Evolutionary conservation across 768 basidiomycete species (phyloP), one percentile per base, ranked within the genome.

Genomic region (Dentipellis sp.): DNA sequence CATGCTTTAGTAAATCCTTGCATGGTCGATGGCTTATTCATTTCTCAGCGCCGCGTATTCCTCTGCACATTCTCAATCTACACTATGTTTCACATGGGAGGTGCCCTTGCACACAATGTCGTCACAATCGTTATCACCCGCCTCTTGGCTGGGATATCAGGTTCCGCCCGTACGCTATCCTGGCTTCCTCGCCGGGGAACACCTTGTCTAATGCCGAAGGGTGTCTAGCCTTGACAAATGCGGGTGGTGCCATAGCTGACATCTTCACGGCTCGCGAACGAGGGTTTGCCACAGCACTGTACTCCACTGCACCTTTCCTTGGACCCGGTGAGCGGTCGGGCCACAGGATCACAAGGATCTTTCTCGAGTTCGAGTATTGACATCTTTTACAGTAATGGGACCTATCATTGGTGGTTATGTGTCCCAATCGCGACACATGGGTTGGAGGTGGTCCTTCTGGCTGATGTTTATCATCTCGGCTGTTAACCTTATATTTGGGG

Each of bases 321-420:
- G 80, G 79, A 12, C 81, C 80, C 65, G 77, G 78, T 80, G 62
- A 36, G 67, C 50, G 38, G 29, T 19, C 36, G 29, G 29, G 23
- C 21, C 49, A 21, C 52, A 40, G n/a, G 10, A 16, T 51, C 29
- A 29, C 29, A 29, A 29, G 29, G 29, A 3, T 6, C 3, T 29
- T 3, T 29, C 29, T 3, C 6, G 29, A 29, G 6, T 29, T 29
- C 29, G 29, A 29, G 3, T 6, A 53, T 45, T 17, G 10, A 45
- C 50, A 21, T 52, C 14, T 10, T 50, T 37, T 10, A 11, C 60
- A 81, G 81, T 83, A 5, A 70, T 82, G n/a, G 84, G 84, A 1
- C 84, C 84, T 2, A 77, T 88, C 54, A 77, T 84, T 23, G 82
- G 85, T 19, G 83, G 82, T n/a, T 83, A 78, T 66, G 77, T 82